phyloP scores from a whole-genome alignment of 2,329 filamentous ascomycete species.

The Ceratocystis ficicola region DNA sequence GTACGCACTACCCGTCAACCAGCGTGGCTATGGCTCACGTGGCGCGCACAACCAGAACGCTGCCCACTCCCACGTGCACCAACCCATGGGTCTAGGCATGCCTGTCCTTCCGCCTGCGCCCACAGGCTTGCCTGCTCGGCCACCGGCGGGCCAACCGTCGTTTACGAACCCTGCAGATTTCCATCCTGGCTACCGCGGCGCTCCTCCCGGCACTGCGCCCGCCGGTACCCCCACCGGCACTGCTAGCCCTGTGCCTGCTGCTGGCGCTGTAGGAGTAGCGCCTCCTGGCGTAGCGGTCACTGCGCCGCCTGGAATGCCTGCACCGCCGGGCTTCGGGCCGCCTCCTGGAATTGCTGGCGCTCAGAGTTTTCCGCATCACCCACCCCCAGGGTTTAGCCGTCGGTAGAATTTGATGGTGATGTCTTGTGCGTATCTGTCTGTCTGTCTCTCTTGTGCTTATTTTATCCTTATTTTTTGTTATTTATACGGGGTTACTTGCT shows the following conservation, averaged over 20 bases:
- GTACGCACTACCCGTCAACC: constrained; percentile 1
- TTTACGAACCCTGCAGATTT: constrained; percentile 39
- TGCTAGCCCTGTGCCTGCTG: not conserved
- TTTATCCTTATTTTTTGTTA: not conserved
- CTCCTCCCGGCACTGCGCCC: constrained; percentile 25
- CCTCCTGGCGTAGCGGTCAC: not conserved
- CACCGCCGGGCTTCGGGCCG: constrained; percentile 29
- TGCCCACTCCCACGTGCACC: constrained; percentile 21
- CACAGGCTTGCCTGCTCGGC: constrained; percentile 38
- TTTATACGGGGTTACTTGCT: not conserved
- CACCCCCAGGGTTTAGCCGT: constrained; percentile 26
- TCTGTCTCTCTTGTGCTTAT: too few species aligned
- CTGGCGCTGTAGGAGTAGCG: not conserved
- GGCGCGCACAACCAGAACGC: constrained; percentile 8
- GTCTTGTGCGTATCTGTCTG: too few species aligned
- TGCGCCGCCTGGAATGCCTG: constrained; percentile 28
- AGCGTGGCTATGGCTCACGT: constrained; percentile 13
- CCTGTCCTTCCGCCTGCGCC: constrained; percentile 38
- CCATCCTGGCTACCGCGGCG: constrained; percentile 33
- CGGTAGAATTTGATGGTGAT: constrained; percentile 24
- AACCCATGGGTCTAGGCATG: constrained; percentile 19
- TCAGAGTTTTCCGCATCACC: constrained; percentile 31
- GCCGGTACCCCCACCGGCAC: constrained; percentile 26
- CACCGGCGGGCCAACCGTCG: constrained; percentile 34
- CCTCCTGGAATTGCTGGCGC: constrained; percentile 37